Evolutionary conservation across 164 flowering plant genomes (phyloP).

Genomic region (Vitis cinerea): DNA sequence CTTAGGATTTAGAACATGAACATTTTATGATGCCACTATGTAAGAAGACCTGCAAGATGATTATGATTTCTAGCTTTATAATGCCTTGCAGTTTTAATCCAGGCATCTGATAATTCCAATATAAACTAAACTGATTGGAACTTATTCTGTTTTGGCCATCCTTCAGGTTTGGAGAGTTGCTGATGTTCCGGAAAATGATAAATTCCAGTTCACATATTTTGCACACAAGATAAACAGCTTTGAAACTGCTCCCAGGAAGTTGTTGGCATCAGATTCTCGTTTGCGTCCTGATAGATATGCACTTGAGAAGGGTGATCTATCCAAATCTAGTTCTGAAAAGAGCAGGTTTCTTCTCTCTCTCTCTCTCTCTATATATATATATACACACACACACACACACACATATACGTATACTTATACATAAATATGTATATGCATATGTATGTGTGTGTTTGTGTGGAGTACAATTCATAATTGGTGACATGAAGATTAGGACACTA

Average conservation of each 20-base stretch:
- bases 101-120: not conserved
- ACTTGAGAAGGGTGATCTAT: slow-evolving; percentile 73
- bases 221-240: slow-evolving; percentile 86
- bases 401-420: not conserved
- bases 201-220: slow-evolving; percentile 75
- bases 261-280: slow-evolving; percentile 88
- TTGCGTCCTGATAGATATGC: slow-evolving; percentile 85
- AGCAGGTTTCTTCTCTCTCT: slow-evolving; percentile 52
- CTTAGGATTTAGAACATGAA: too few species aligned
- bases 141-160: slow-evolving; percentile 1
- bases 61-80: not conserved
- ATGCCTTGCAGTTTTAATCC: not conserved
- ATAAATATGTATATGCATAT: not conserved
- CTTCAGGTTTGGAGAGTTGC: slow-evolving; percentile 78
- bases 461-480: not conserved
- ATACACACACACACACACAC: too few species aligned
- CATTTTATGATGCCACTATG: too few species aligned
- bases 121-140: not conserved
- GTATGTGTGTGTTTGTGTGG: not conserved
- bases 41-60: not conserved
- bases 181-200: slow-evolving; percentile 64
- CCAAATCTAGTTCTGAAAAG: slow-evolving; percentile 79
- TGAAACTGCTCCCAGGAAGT: slow-evolving; percentile 79
- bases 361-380: not conserved
- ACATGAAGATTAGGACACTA: too few species aligned